Evolutionary conservation across 148 eudicot genomes (phyloP).

Genomic region (Camellia japonica): DNA sequence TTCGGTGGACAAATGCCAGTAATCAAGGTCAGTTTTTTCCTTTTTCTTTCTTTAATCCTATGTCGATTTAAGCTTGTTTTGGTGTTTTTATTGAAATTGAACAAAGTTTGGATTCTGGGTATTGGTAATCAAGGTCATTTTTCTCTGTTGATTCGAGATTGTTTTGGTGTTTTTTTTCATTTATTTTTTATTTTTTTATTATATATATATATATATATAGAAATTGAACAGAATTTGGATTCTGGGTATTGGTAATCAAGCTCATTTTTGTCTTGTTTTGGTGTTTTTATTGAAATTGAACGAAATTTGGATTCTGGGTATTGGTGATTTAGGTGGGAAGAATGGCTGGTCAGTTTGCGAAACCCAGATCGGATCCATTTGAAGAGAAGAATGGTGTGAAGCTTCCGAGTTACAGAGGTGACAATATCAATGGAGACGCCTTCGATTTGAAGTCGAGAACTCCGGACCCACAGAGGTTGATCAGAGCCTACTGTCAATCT

Average conservation of each 20-base stretch:
- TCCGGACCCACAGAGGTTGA: slow-evolving; percentile 92
- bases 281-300: background rate
- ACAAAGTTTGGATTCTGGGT: background rate
- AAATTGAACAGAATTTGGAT: background rate
- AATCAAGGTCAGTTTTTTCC: slow-evolving; percentile 31
- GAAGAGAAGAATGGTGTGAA: slow-evolving; percentile 54
- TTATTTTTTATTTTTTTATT: no score
- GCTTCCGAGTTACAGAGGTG: slow-evolving; percentile 56
- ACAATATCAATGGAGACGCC: slow-evolving; percentile 48
- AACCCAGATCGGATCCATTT: slow-evolving; percentile 45
- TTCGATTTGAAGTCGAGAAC: slow-evolving; percentile 44
- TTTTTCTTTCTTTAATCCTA: background rate
- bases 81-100: slow-evolving; percentile 1
- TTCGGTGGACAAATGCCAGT: slow-evolving; percentile 60
- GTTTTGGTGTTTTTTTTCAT: no score
- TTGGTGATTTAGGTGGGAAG: slow-evolving; percentile 61
- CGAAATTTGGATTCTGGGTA: background rate
- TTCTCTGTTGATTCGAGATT: no score
- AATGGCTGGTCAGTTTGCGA: slow-evolving; percentile 96
- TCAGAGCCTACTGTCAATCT: slow-evolving; percentile 88
- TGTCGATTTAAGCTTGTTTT: background rate
- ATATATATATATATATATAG: background rate
- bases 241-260: background rate
- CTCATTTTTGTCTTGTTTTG: background rate
- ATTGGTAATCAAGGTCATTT: slow-evolving; percentile 33